A percentile compares a stretch with the other conserved stretches of the same genome.
phyloP scores from a whole-genome alignment of 2,329 filamentous ascomycete species.

The Pseudogymnoascus sp. region DNA sequence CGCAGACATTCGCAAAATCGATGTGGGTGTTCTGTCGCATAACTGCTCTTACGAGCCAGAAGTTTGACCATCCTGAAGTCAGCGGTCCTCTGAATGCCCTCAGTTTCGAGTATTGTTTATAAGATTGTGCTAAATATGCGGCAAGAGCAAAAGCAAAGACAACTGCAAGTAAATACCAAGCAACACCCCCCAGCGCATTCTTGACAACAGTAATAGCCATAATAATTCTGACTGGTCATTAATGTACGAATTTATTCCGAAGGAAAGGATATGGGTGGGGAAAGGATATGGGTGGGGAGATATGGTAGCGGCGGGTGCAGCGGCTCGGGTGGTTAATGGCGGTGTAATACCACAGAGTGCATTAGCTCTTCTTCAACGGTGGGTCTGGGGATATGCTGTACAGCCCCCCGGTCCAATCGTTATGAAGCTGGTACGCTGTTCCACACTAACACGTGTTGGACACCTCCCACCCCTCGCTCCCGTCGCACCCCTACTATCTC shows the following conservation, averaged over 20 bases:
- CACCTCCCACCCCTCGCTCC: neutral
- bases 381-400: no score
- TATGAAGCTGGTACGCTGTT: neutral
- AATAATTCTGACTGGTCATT: neutral
- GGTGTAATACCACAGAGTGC: neutral
- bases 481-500: neutral
- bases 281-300: neutral
- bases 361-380: neutral
- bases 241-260: neutral
- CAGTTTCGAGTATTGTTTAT: neutral
- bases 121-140: neutral
- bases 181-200: neutral
- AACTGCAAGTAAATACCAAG: neutral
- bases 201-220: neutral
- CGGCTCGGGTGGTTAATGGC: neutral
- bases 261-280: no score
- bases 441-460: neutral
- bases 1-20: constrained; percentile 3
- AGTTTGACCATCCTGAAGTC: neutral
- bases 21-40: constrained; percentile 5
- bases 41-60: constrained; percentile 6
- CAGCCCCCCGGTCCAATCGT: no score
- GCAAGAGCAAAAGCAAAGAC: neutral
- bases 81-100: neutral
- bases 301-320: neutral